Conservation (phyloP, 495 filamentous ascomycete genomes). For the Hyphodiscus hymeniophilus region DNA sequence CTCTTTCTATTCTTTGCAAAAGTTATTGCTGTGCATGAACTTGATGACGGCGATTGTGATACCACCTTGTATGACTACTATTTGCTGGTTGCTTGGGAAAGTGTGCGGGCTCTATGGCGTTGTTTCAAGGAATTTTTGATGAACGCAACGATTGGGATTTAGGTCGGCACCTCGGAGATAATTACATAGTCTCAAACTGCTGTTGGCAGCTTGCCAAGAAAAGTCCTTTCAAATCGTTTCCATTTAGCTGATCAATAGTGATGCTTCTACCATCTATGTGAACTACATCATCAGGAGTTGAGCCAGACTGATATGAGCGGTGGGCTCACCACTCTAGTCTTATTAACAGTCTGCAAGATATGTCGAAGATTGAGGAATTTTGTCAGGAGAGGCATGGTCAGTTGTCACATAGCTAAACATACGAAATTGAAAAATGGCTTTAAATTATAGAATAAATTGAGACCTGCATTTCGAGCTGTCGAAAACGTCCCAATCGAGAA, state of each 20-base stretch:
- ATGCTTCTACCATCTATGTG: neutral
- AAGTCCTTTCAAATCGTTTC: no score
- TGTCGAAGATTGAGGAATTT: no score
- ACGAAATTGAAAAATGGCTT: neutral
- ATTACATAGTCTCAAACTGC: no score
- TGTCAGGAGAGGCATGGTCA: neutral
- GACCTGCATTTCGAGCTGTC: neutral
- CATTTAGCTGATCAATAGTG: neutral
- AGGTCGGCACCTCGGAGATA: neutral
- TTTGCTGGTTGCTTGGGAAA: conserved; percentile 7
- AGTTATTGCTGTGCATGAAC: neutral
- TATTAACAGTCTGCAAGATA: neutral
- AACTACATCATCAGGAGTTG: conserved; percentile 2
- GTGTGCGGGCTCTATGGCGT: conserved; percentile 1
- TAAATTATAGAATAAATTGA: neutral
- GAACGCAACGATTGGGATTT: neutral
- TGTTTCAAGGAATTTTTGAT: neutral
- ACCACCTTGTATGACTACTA: conserved; percentile 20
- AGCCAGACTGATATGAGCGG: conserved; percentile 3
- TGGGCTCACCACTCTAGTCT: neutral
- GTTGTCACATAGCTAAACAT: neutral
- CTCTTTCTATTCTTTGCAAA: neutral
- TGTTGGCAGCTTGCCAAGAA: no score
- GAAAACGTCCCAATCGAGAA: neutral
- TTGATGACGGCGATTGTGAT: conserved; percentile 14